Conservation (phyloP, 148 eudicot genomes). For the Rhododendron simsii region DNA sequence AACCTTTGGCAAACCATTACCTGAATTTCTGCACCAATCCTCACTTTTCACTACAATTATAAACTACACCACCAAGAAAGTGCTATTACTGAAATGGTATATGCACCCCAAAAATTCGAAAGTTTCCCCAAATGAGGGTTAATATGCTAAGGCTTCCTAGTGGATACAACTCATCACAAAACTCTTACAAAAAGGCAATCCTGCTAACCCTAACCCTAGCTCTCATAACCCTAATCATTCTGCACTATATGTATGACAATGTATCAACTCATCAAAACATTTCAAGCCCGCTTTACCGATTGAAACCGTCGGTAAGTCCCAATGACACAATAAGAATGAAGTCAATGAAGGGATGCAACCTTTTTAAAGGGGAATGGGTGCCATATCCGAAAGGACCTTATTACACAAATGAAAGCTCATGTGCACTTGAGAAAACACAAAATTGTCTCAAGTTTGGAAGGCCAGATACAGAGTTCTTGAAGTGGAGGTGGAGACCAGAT, state of each 20-base stretch:
- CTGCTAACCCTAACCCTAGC: neutral
- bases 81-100: neutral
- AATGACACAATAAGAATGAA: neutral
- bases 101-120: neutral
- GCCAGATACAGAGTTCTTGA: conserved; percentile 26
- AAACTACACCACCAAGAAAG: no score
- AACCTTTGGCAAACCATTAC: neutral
- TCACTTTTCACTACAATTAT: neutral
- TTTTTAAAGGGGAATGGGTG: conserved; percentile 2
- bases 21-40: neutral
- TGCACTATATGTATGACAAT: neutral
- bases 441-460: conserved; percentile 25
- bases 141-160: neutral
- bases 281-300: neutral
- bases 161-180: neutral
- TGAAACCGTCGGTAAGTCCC: neutral
- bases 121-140: conserved; percentile 6
- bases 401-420: neutral
- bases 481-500: conserved; percentile 46
- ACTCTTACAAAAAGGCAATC: neutral
- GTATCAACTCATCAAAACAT: neutral
- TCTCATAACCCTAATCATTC: neutral
- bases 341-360: neutral
- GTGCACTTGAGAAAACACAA: neutral
- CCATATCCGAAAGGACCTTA: conserved; percentile 4